Evolutionary conservation across 2,329 filamentous ascomycete species (phyloP).

Genomic region (Neonectria neomacrospora): DNA sequence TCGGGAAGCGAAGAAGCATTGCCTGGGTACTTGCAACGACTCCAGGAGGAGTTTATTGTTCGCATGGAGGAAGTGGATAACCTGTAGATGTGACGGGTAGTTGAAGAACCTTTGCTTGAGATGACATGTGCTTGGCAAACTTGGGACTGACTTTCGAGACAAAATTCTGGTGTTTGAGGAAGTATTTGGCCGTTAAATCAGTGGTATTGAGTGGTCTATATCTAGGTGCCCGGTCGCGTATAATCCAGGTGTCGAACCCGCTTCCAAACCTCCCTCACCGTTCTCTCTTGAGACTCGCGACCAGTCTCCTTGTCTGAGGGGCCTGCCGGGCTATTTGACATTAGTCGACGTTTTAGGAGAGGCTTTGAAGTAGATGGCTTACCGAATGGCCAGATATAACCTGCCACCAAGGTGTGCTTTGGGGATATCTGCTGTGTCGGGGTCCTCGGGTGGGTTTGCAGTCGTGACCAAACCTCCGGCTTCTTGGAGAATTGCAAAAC

Average conservation of each 20-base stretch:
- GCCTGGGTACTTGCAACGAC: conserved; percentile 44
- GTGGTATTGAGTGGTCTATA: not conserved
- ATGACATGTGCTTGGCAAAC: not conserved
- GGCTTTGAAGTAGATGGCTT: conserved; percentile 35
- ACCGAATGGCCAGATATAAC: conserved; percentile 77
- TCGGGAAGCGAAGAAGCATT: conserved; percentile 72
- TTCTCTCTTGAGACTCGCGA: conserved; percentile 74
- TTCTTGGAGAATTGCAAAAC: conserved; percentile 77
- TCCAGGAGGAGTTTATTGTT: conserved; percentile 77
- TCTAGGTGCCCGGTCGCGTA: conserved; percentile 64
- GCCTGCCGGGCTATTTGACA: conserved; percentile 67
- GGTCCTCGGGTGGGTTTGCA: conserved; percentile 74
- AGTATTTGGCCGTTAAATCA: conserved; percentile 3
- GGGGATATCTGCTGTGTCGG: conserved; percentile 65
- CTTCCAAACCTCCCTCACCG: conserved; percentile 78
- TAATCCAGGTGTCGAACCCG: conserved; percentile 75
- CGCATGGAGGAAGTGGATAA: conserved; percentile 75
- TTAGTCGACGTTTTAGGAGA: conserved; percentile 17
- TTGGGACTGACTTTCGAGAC: not conserved
- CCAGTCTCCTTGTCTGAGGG: conserved; percentile 70
- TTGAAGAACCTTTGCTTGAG: not conserved
- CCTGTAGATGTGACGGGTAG: conserved; percentile 24
- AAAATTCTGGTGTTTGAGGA: not conserved
- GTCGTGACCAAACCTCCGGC: conserved; percentile 80
- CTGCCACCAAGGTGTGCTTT: conserved; percentile 73